Conservation (phyloP, 306 rosid genomes). For the Prunus padus region DNA sequence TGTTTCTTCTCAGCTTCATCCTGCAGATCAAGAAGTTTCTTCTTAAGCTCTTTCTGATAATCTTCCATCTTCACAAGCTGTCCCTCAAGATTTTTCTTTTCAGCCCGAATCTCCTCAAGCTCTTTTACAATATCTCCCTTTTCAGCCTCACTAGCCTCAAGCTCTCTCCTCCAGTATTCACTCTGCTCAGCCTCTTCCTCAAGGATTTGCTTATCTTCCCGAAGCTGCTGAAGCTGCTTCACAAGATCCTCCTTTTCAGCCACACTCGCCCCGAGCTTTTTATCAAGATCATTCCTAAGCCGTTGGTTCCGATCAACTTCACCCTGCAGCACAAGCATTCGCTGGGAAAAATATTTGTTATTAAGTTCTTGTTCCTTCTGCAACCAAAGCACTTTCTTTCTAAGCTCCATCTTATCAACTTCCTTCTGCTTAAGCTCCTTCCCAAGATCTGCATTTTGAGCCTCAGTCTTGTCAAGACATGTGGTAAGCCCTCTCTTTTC, state of each 20-base stretch:
- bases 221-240: not conserved
- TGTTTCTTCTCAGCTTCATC: not conserved
- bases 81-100: not conserved
- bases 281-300: not conserved
- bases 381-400: not conserved
- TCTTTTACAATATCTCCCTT: not conserved
- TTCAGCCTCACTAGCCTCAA: not conserved
- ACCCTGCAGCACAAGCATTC: not conserved
- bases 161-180: not conserved
- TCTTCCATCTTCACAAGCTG: conserved; percentile 14
- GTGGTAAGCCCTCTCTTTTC: not conserved
- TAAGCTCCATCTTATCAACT: not conserved
- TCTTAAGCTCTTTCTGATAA: not conserved
- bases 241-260: not conserved
- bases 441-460: not conserved
- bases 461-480: not conserved
- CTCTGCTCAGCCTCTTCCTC: not conserved
- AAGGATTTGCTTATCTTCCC: not conserved
- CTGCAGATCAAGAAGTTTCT: not conserved
- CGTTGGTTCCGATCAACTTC: not conserved
- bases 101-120: not conserved
- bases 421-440: not conserved
- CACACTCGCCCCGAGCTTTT: not conserved
- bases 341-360: not conserved
- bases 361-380: not conserved